phyloP scores from a whole-genome alignment of 805 yeast genomes.

The Saturnispora sekii region DNA sequence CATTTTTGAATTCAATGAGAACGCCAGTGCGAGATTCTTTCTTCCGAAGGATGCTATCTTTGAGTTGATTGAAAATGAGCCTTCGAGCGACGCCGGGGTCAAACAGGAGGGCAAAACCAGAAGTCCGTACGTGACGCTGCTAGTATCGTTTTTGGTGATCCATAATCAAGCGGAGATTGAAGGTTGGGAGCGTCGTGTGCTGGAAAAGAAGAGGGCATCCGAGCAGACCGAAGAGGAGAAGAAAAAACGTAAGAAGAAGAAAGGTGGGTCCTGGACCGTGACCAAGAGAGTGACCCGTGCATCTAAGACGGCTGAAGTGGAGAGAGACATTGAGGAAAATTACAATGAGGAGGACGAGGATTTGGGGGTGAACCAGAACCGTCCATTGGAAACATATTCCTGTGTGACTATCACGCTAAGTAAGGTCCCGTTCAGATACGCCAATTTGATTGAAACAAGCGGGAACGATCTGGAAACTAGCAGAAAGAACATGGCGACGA shows the following conservation, averaged over 20 bases:
- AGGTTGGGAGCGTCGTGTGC: constrained; percentile 30
- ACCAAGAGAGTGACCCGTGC: constrained; percentile 22
- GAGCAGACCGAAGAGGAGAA: constrained; percentile 19
- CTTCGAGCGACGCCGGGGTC: constrained; percentile 15
- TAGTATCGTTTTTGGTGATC: constrained; percentile 40
- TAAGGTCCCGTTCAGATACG: constrained; percentile 56
- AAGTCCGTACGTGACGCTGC: constrained; percentile 29
- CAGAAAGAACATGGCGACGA: constrained; percentile 48
- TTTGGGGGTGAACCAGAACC: constrained; percentile 30
- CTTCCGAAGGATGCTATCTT: constrained; percentile 71
- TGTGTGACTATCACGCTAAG: constrained; percentile 57
- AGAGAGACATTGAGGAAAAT: constrained; percentile 14
- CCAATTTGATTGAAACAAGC: constrained; percentile 58
- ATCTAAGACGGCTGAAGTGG: constrained; percentile 10
- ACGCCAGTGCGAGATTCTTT: constrained; percentile 60
- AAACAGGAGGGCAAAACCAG: constrained; percentile 9
- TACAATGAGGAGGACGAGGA: constrained; percentile 15
- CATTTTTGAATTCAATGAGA: constrained; percentile 78
- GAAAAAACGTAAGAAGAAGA: constrained; percentile 14
- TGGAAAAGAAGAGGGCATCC: constrained; percentile 21
- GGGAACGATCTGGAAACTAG: constrained; percentile 50
- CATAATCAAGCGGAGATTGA: constrained; percentile 43
- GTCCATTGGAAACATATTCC: constrained; percentile 41
- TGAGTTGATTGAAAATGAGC: constrained; percentile 39
- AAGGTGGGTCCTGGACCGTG: constrained; percentile 19